Base-by-base conservation (phyloP, 805 yeast genomes). In the Phaffomyces opuntiae region DNA sequence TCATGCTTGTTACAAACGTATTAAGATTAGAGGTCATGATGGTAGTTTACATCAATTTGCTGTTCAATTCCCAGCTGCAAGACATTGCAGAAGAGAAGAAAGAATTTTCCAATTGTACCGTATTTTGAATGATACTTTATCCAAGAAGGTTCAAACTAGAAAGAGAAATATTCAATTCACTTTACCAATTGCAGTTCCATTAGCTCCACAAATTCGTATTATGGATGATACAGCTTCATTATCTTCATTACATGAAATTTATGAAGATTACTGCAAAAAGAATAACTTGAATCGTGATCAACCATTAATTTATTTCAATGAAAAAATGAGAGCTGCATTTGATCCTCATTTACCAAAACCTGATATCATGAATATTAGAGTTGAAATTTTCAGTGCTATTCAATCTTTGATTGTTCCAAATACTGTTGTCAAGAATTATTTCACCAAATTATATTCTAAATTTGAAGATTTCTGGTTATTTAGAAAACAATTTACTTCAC, bases 401-500 rank as follows among this genome's bases (percentile, higher is more conserved):
- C 97, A 93, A 65, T 75, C 95, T 1, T 69, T 84, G 58, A 74
- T 87, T 64, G 91, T 90, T 44, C 98, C 99, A 33, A 75, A 84
- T 24, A 82, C 87, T 6, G 83, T 91, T 32, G 70, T 91, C 70
- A 81, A 81, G 58, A 86, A 86, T 53, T 84, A 86, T 62, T 93
- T 89, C 60, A 63, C 82, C 46, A 73, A 72, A 7, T 68, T 81
- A 36, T 93, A 81, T 64, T 74, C 83, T 12, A 76, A 80, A 48
- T 95, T 83, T 62, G 96, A 86, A 63, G 97, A 91, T 58, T 93
- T 91, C 72, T 93, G 99, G 99, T 67, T 91, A 43, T 93, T 95
- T 81, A 78, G 98, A 51, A 88, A 89, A 57, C 96, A 90, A 60
- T 95, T 93, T 60, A 80, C 96, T 6, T 83, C 95, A 26, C 96